These are phyloP conservation scores for Anisodus acutangulus DNA, from an alignment of 257 asterid genomes.

Conservation along the genomic window DNA sequence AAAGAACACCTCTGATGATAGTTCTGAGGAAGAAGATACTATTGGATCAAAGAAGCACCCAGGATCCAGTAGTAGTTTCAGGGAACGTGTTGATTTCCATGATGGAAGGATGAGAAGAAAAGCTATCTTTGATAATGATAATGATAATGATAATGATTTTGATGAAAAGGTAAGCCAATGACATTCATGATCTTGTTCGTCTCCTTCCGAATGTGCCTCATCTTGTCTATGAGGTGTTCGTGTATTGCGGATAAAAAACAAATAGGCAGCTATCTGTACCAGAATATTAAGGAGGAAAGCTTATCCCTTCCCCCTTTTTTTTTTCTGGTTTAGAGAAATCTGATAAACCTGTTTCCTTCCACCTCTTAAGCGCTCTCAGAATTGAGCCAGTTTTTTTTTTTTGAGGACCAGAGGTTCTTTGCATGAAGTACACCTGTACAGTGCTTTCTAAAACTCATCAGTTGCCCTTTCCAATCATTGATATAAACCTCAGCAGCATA, in stretches of 20 bases:
- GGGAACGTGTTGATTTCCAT: slow-evolving; percentile 62
- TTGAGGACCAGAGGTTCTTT: background rate
- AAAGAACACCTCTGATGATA: slow-evolving; percentile 47
- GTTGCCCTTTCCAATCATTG: slow-evolving; percentile 14
- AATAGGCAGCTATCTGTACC: background rate
- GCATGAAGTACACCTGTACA: background rate
- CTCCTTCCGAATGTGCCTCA: background rate
- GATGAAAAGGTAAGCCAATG: slow-evolving; percentile 51
- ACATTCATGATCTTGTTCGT: background rate
- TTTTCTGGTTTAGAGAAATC: slow-evolving; percentile 2
- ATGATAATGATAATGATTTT: slow-evolving; percentile 56
- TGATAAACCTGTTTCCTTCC: slow-evolving; percentile 7
- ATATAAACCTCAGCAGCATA: background rate
- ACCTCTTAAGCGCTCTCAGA: background rate
- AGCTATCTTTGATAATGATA: slow-evolving; percentile 77
- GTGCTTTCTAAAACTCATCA: background rate
- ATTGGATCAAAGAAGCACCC: slow-evolving; percentile 43
- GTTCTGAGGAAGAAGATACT: slow-evolving; percentile 56
- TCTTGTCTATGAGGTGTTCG: slow-evolving; percentile 19
- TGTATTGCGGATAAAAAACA: background rate
- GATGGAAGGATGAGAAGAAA: slow-evolving; percentile 94
- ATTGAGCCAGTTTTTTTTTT: background rate
- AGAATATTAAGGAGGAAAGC: slow-evolving; percentile 11
- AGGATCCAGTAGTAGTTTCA: slow-evolving; percentile 42
- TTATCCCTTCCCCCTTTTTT: background rate